Evolutionary conservation across 495 filamentous ascomycete genomes (phyloP), one percentile per base, ranked within the genome.

Genomic region (Eremomyces bilateralis): DNA sequence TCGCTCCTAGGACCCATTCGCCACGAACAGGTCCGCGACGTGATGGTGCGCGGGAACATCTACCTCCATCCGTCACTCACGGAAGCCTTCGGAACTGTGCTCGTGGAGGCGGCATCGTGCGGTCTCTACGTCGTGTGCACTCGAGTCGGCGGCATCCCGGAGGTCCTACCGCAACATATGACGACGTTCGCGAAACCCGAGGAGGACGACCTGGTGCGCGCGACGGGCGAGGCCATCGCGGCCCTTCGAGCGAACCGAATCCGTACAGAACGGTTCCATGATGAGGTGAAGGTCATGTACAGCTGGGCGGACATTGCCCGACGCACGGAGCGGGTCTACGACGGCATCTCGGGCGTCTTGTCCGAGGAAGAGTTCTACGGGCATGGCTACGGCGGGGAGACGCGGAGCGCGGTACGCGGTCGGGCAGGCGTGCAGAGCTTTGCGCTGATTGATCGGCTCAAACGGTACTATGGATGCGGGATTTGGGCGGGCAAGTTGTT

Each of bases 401-500:
- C 48, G 13, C 67, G 72, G 63, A 72, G 69, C 37, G 72, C 67
- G 10, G 74, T 76, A 43, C 66, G 76, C 33, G 81, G 81, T 29
- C 60, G 78, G 25, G 73, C 76, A 1, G 70, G 72, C 17, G 67
- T 71, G 15, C 74, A 77, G 44, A 83, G 76, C 51, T 90, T 88
- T 53, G 80, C 81, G 1, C 65, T 97, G 18, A 92, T 97, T 45
- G 88, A 97, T 48, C 67, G 88, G 15, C 52, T 97, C 16, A 97
- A 97, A 53, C 58, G 84, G 18, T 95, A 97, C 47, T 97, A 95
- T 48, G 88, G 88, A n/a, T 97, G 88, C 47, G 88, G 88, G n/a
- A 82, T 95, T 25, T 97, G 88, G 88, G 88, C 88, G 6, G 88
- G 88, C 4, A 97, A 97, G 55, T 55, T 97, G 16, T 97, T 97